Evolutionary conservation across 2,329 filamentous ascomycete genomes (phyloP).

Genomic region (Neophaeococcomyces mojaviensis): DNA sequence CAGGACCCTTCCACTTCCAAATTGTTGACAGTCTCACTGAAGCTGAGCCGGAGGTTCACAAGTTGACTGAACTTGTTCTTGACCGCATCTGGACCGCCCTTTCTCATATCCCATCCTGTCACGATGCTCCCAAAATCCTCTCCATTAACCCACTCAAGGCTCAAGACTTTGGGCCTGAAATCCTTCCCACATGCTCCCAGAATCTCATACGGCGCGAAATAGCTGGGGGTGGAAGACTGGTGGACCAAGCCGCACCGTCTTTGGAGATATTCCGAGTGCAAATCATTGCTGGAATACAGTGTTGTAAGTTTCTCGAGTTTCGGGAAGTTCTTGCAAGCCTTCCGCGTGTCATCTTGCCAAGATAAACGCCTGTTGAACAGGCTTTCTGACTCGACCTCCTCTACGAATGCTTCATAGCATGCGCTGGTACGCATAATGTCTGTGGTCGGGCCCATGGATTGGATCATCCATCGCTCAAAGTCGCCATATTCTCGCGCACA

Average conservation of each 20-base stretch:
- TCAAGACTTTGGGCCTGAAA: conserved; percentile 2
- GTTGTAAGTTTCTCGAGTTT: conserved; percentile 6
- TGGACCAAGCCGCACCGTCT: conserved; percentile 2
- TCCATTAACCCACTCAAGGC: background rate
- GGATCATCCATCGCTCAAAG: conserved; percentile 3
- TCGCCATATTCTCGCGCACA: conserved; percentile 5
- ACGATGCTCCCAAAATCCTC: conserved; percentile 6
- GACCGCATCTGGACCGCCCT: background rate
- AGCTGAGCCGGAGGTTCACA: conserved; percentile 1
- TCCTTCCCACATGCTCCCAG: background rate
- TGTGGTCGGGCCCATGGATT: background rate
- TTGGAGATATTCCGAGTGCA: conserved; percentile 4
- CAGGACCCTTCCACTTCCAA: conserved; percentile 4
- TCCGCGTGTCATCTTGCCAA: background rate
- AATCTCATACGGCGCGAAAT: conserved; percentile 8
- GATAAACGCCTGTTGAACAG: conserved; percentile 4
- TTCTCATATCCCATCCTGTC: background rate
- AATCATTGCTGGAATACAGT: background rate
- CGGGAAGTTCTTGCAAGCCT: conserved; percentile 4
- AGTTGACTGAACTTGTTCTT: conserved; percentile 1
- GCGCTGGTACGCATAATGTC: background rate
- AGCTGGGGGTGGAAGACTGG: conserved; percentile 4
- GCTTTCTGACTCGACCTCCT: conserved; percentile 4
- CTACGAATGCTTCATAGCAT: conserved; percentile 6
- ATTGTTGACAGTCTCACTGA: conserved; percentile 6